Base-by-base conservation (phyloP, 768 basidiomycete species). In the Dioszegia hungarica region DNA sequence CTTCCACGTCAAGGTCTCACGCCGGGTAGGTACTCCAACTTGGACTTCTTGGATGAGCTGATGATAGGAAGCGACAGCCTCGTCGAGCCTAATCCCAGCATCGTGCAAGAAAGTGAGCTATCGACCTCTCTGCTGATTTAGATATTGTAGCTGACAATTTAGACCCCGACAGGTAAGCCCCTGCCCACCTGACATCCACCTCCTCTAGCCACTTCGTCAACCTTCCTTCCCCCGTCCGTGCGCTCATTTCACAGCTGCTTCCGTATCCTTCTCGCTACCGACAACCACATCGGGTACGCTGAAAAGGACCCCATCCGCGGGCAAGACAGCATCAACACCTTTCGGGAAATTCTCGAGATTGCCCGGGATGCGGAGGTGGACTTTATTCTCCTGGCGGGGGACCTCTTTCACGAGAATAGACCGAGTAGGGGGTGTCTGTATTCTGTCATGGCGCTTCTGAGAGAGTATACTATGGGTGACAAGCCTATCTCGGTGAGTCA, bases 361-460 rank as follows among this genome's bases (percentile, higher is more conserved):
- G 94, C 91, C 2, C 84, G 87, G 15, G 93, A 93, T 64, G 63
- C 60, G 2, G 68, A 73, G n/a, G 94, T 97, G 53, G 95, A 99
- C 78, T 90, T 98, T 72, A 82, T 99, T 40, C 83, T 99, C 9
- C 84, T 98, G 6, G 94, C 87, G 14, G 95, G 95, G 8, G 95
- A 99, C 74, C 79, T 99, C 3, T 99, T 99, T 72, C 95, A 99
- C 75, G 95, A 99, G 70, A 99, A 98, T 76, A 84, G 91, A 60
- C 95, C 95, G 0, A 89, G 89, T 27, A 79, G 94, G 62, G 89
- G 90, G 50, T 88, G 88, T 61, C 76, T 98, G 28, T 94, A 93
- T 77, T 85, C 89, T 72, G 87, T 87, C 0, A 89, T 90, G 67
- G 89, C 90, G 1, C 80, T 97, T 14, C 77, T 99, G 55, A 84